Base-by-base conservation (phyloP, 768 basidiomycete species). In the Hericium coralloides region DNA sequence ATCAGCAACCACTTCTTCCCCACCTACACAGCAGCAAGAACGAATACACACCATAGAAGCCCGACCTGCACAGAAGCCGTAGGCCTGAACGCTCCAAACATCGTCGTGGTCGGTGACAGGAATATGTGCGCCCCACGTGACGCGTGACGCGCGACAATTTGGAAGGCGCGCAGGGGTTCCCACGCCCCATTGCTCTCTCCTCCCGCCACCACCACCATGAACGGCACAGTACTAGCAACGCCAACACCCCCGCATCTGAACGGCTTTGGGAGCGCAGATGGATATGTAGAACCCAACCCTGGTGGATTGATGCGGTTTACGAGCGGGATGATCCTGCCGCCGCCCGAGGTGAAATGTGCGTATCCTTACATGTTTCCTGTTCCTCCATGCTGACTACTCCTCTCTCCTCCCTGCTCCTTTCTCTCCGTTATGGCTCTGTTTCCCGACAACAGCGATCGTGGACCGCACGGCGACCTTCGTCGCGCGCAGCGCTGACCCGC, bases 401-500 rank as follows among this genome's bases (percentile, higher is more conserved):
- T 39, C 15, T 47, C 10, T 15, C n/a, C 51, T 63, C 2, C 41
- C 20, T 20, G 12, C 3, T 12, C 2, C n/a, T 47, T 12, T 47
- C 47, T 55, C 2, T 39, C 14, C 55, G 36, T 45, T 45, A 20
- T 12, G 37, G 22, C 36, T 41, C 23, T 51, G 52, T 65, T 9
- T 31, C 31, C 31, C 31, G 31, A 6, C 47, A 53, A 37, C 60
- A 95, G 92, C 86, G 57, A 92, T 98, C 60, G 94, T 98, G 61
- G 97, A 98, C 76, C 84, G 92, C 66, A 99, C 97, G 14, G 95
- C 97, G 4, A 71, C 79, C 12, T 92, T 89, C 59, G 89, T 98
- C 59, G 92, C 94, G 38, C 87, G 90, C 61, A 95, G 94, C n/a
- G 89, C 88, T 25, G 91, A 97, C 65, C 93, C 95, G 7, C 82